Evolutionary conservation across 306 rosid species (phyloP).

Genomic region (Fagus crenata): DNA sequence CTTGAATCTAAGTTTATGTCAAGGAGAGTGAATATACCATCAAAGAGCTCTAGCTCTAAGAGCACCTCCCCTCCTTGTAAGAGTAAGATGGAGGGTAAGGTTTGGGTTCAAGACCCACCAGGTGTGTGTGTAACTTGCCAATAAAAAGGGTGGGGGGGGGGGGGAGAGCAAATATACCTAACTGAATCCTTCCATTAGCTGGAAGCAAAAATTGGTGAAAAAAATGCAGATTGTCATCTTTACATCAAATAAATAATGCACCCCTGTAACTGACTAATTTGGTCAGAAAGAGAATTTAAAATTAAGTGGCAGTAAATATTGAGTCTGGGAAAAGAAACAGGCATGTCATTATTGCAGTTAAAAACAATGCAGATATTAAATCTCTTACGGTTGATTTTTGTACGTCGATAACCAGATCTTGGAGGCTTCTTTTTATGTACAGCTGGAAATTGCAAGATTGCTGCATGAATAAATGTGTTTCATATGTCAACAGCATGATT

Average conservation of each 20-base stretch:
- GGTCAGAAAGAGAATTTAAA: not conserved
- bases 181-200: not conserved
- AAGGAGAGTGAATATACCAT: too few relatives aligned
- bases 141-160: not conserved
- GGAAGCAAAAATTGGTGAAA: conserved; percentile 1
- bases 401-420: conserved; percentile 75
- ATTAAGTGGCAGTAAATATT: not conserved
- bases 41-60: too few relatives aligned
- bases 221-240: not conserved
- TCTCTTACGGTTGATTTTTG: conserved; percentile 81
- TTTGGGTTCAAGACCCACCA: not conserved
- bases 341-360: conserved; percentile 1
- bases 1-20: too few relatives aligned
- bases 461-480: conserved; percentile 50
- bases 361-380: conserved; percentile 17
- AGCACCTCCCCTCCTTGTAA: too few relatives aligned
- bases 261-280: not conserved
- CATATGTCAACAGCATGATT: conserved; percentile 20
- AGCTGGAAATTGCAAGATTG: conserved; percentile 81
- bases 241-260: not conserved
- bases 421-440: conserved; percentile 84
- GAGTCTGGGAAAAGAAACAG: not conserved
- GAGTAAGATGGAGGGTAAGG: too few relatives aligned
- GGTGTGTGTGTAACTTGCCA: not conserved
- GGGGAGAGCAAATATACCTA: too few relatives aligned